Conservation (phyloP, 352 stramenopile genomes). For the Pythium utonaiense region DNA sequence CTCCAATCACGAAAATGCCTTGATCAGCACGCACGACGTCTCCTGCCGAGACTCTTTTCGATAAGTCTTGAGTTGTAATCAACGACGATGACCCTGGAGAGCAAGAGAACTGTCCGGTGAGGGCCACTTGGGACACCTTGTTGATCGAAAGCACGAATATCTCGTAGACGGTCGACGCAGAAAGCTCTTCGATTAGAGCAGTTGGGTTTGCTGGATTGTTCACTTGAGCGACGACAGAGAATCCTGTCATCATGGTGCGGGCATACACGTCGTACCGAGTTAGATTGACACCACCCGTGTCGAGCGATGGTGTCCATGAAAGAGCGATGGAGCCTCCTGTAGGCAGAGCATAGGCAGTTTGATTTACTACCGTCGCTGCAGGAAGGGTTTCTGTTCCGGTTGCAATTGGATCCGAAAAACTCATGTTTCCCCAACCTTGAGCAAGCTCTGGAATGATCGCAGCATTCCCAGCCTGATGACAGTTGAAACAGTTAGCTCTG, state of each 20-base stretch:
- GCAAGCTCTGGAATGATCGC: slow-evolving; percentile 27
- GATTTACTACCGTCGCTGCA: slow-evolving; percentile 19
- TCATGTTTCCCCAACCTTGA: slow-evolving; percentile 45
- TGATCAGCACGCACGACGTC: slow-evolving; percentile 27
- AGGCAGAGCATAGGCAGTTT: background rate
- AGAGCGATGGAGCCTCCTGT: slow-evolving; percentile 59
- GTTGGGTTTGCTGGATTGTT: slow-evolving; percentile 9
- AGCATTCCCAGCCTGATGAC: slow-evolving; percentile 39
- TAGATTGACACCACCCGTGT: slow-evolving; percentile 42
- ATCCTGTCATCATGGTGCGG: slow-evolving; percentile 24
- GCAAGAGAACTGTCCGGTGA: slow-evolving; percentile 41
- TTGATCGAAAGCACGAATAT: slow-evolving; percentile 53
- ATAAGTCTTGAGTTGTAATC: slow-evolving; percentile 38
- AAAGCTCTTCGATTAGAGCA: slow-evolving; percentile 25
- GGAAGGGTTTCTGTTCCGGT: slow-evolving; percentile 33
- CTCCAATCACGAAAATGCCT: slow-evolving; percentile 30
- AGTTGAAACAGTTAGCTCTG: background rate
- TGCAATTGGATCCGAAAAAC: slow-evolving; percentile 27
- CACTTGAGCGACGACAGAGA: slow-evolving; percentile 23
- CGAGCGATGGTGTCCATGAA: slow-evolving; percentile 40
- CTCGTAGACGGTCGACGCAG: slow-evolving; percentile 40
- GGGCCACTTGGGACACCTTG: background rate
- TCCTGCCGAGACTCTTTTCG: slow-evolving; percentile 25
- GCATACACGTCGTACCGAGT: slow-evolving; percentile 37
- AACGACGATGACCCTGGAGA: slow-evolving; percentile 27